Percentiles rank a stretch among this genome's conserved stretches.
phyloP scores from a whole-genome alignment of 2,329 filamentous ascomycete species.

The Ophiostoma montium region DNA sequence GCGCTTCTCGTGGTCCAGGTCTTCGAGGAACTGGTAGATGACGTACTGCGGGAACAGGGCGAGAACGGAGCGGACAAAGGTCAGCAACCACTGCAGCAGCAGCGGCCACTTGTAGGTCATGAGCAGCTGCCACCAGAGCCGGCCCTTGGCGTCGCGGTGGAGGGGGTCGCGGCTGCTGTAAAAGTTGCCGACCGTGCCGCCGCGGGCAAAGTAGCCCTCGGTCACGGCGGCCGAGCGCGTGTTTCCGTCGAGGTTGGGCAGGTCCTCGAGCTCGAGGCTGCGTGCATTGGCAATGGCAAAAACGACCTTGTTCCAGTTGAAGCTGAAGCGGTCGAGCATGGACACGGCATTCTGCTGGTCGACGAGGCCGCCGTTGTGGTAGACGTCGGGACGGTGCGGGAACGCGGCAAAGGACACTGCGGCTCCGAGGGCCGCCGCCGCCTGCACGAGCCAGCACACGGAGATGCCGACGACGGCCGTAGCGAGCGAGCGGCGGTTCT shows the following conservation, averaged over 20 bases:
- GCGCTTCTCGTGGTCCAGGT: constrained; percentile 16
- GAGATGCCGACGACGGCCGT: constrained; percentile 8
- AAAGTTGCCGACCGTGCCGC: constrained; percentile 10
- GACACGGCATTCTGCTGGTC: constrained; percentile 23
- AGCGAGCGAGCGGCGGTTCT: background rate
- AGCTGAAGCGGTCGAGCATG: constrained; percentile 17
- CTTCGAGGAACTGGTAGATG: constrained; percentile 22
- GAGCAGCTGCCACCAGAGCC: constrained; percentile 22
- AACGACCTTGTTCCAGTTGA: constrained; percentile 21
- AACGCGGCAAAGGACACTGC: constrained; percentile 18
- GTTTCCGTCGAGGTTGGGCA: constrained; percentile 19
- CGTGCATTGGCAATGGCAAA: constrained; percentile 19
- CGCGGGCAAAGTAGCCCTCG: constrained; percentile 12
- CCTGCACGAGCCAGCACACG: constrained; percentile 18
- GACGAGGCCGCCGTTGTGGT: constrained; percentile 18
- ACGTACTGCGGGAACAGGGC: constrained; percentile 22
- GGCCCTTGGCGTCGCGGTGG: constrained; percentile 8
- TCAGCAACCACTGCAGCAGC: constrained; percentile 20
- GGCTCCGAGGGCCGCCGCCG: constrained; percentile 14
- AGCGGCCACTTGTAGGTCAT: constrained; percentile 17
- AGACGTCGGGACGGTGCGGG: constrained; percentile 22
- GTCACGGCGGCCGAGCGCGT: constrained; percentile 19
- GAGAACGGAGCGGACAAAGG: constrained; percentile 19
- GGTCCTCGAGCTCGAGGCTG: constrained; percentile 19
- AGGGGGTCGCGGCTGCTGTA: background rate